Percentiles rank a stretch among this genome's conserved stretches.
These are phyloP conservation scores for Dictyostelium brefeldianum DNA, from an alignment of 78 protist genomes.

Conservation along the genomic window DNA sequence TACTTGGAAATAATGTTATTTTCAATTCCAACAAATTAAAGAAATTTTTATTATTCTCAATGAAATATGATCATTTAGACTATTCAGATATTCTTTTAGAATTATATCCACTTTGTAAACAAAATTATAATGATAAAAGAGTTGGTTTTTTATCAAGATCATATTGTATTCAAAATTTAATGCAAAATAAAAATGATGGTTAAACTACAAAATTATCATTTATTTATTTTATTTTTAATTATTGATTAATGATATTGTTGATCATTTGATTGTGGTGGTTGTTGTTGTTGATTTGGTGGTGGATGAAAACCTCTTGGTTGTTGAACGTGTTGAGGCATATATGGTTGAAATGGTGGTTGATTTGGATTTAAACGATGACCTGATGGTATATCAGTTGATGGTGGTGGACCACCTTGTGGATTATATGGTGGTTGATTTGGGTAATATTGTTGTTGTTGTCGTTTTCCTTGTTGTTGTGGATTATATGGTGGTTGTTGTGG, in stretches of 20 bases:
- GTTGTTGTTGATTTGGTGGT: neutral
- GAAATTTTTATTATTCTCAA: too few relatives aligned
- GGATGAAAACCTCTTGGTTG: conserved; percentile 24
- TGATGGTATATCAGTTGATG: too few relatives aligned
- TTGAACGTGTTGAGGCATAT: neutral
- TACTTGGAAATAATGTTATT: too few relatives aligned
- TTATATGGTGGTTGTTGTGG: neutral
- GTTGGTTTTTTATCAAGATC: too few relatives aligned
- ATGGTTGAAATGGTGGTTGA: neutral
- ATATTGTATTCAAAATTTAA: too few relatives aligned
- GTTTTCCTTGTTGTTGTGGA: neutral
- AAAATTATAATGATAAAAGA: too few relatives aligned
- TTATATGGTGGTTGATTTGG: neutral
- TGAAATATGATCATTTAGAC: too few relatives aligned
- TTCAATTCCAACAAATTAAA: too few relatives aligned
- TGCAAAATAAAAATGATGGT: too few relatives aligned
- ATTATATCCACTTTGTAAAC: too few relatives aligned
- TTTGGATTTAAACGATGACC: neutral
- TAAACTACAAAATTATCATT: neutral
- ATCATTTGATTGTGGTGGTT: neutral
- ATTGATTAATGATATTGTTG: neutral
- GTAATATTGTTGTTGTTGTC: too few relatives aligned
- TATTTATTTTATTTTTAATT: neutral
- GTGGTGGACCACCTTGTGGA: neutral
- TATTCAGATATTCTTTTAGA: too few relatives aligned